Conservation (phyloP, 495 filamentous ascomycete species). For the Penicillium angulare region DNA sequence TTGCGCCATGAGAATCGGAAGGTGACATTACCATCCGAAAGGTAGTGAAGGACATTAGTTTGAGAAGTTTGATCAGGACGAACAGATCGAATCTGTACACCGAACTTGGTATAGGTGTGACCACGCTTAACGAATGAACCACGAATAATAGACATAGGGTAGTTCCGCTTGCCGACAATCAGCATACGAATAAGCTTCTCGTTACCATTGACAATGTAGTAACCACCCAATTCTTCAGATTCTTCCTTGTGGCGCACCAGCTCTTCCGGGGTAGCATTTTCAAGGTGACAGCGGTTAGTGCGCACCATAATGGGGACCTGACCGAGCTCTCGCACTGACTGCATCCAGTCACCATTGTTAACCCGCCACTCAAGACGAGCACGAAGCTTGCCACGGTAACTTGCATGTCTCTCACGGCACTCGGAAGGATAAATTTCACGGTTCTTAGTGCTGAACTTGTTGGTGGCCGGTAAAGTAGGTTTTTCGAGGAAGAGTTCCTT, state of each 20-base stretch:
- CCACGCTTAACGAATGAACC: constrained; percentile 85
- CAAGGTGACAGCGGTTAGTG: constrained; percentile 88
- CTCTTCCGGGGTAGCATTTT: constrained; percentile 75
- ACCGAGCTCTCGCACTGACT: constrained; percentile 79
- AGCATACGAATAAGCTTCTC: constrained; percentile 95
- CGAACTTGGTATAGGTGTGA: constrained; percentile 79
- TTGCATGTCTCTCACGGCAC: constrained; percentile 88
- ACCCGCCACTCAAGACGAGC: constrained; percentile 77
- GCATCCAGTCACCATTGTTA: constrained; percentile 80
- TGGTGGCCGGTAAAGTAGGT: constrained; percentile 67
- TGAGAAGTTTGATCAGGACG: constrained; percentile 96
- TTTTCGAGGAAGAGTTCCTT: constrained; percentile 77
- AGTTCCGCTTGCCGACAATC: constrained; percentile 84
- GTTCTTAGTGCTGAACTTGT: constrained; percentile 73
- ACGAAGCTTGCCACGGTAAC: constrained; percentile 84
- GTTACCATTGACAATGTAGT: constrained; percentile 68
- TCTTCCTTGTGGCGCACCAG: constrained; percentile 88
- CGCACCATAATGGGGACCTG: constrained; percentile 90
- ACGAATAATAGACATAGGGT: constrained; percentile 88
- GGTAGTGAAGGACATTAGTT: constrained; percentile 94
- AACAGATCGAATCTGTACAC: constrained; percentile 86
- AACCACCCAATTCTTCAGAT: constrained; percentile 88
- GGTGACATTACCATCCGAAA: constrained; percentile 90
- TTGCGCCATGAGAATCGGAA: constrained; percentile 99
- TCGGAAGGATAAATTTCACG: constrained; percentile 88